Evolutionary conservation across 176 grass and related monocot genomes (phyloP).

Genomic region (Ensete glaucum): DNA sequence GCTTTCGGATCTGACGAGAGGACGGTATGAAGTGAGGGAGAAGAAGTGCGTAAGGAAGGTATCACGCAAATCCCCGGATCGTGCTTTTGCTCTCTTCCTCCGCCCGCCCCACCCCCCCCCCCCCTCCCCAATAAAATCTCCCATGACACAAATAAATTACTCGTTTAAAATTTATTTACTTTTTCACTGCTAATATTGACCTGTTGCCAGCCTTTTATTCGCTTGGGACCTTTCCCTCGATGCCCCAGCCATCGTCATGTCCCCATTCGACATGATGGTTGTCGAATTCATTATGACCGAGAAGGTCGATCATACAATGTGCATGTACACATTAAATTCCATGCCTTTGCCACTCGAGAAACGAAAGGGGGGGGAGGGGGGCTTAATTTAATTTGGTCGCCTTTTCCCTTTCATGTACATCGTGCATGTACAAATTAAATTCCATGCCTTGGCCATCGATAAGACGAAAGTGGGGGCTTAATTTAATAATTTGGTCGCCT

Average conservation of each 20-base stretch:
- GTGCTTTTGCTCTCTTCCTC: not conserved
- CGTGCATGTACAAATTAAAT: not conserved
- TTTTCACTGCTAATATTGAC: not conserved
- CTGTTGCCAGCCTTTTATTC: not conserved
- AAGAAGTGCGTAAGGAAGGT: constrained; percentile 89
- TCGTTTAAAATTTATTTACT: not conserved
- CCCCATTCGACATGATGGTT: not conserved
- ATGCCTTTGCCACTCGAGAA: not conserved
- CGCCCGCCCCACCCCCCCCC: too few relatives aligned
- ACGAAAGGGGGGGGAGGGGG: too few relatives aligned
- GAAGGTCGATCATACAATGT: not conserved
- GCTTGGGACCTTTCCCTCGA: not conserved
- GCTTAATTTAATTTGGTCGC: not conserved
- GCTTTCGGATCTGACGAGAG: constrained; percentile 62
- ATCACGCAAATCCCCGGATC: not conserved
- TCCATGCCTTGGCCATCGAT: not conserved
- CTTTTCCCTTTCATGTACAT: not conserved
- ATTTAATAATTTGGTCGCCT: not conserved
- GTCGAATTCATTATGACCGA: not conserved
- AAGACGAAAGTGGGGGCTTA: too few relatives aligned
- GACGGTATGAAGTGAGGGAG: constrained; percentile 71
- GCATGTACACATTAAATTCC: not conserved
- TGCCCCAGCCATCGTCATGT: not conserved
- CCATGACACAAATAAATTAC: not conserved
- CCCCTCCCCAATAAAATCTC: not conserved